Conservation (phyloP, 345 rosid species). For the Lepidium didymum region DNA sequence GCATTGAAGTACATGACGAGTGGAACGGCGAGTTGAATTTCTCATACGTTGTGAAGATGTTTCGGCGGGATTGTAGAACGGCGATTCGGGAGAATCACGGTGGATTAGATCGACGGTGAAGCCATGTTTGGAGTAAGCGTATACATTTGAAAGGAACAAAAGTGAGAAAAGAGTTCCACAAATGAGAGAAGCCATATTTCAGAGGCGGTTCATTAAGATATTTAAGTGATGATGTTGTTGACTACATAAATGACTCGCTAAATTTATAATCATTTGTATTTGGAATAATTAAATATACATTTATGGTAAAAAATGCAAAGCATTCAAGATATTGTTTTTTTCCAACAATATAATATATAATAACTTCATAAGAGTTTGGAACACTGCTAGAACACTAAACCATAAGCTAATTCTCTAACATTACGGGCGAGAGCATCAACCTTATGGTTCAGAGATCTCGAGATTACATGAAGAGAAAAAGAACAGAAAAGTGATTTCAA, state of each 20-base stretch:
- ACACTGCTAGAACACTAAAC: too few species aligned
- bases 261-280: background rate
- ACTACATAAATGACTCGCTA: background rate
- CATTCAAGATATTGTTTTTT: too few species aligned
- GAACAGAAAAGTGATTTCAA: too few species aligned
- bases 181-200: background rate
- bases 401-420: too few species aligned
- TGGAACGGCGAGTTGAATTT: constrained; percentile 12
- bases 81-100: constrained; percentile 32
- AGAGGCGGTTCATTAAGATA: background rate
- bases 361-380: too few species aligned
- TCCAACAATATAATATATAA: too few species aligned
- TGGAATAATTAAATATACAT: background rate
- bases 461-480: too few species aligned
- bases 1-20: background rate
- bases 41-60: constrained; percentile 10
- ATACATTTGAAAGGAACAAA: background rate
- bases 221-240: background rate
- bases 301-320: background rate
- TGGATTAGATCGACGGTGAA: constrained; percentile 28
- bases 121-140: background rate
- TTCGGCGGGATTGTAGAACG: constrained; percentile 14
- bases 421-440: too few species aligned
- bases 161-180: background rate
- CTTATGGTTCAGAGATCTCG: too few species aligned